Conservation (phyloP, 176 grass and related monocot genomes). For the Carex parvula region DNA sequence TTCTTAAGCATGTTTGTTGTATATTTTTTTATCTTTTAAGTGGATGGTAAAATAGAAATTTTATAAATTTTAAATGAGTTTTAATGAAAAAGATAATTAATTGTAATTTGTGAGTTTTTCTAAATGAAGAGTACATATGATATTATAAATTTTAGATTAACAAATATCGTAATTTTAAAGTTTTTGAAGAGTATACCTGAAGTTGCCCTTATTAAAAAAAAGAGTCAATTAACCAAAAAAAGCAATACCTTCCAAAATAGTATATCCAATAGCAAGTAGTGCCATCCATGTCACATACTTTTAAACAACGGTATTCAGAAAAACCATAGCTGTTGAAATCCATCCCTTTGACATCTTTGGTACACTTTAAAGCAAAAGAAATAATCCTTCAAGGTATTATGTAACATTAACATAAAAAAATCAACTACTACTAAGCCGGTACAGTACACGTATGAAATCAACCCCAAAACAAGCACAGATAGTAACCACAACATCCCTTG, state of each 20-base stretch:
- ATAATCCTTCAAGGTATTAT: not conserved
- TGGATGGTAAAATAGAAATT: no score
- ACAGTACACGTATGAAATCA: not conserved
- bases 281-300: not conserved
- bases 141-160: no score
- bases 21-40: no score
- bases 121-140: no score
- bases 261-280: not conserved
- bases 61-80: no score
- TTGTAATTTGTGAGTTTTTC: no score
- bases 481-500: not conserved
- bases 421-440: not conserved
- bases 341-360: not conserved
- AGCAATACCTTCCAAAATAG: not conserved
- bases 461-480: not conserved
- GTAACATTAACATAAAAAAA: not conserved
- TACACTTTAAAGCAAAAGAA: not conserved
- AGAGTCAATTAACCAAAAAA: not conserved
- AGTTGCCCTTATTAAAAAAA: not conserved
- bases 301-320: not conserved
- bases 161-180: no score
- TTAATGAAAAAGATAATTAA: no score
- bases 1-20: no score
- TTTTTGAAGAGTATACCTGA: no score
- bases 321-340: not conserved